Base-by-base conservation (phyloP, 192 early-diverging fungal species). In the Backusella tuberculispora region DNA sequence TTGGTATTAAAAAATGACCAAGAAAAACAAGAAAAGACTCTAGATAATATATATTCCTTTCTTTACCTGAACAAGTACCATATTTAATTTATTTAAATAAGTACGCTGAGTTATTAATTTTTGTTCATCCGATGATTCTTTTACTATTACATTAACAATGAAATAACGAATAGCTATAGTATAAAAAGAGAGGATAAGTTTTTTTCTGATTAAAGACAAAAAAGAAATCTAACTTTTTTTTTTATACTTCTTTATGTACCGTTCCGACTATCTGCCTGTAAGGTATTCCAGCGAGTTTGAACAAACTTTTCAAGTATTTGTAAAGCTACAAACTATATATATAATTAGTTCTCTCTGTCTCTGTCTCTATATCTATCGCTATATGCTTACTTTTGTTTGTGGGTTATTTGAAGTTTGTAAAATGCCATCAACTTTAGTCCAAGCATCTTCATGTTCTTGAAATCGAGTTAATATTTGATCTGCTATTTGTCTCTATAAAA, bases 251-350 rank as follows among this genome's bases (percentile, higher is more conserved):
- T 17, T 17, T 38, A 53, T 53, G 60, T 79, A 93, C 94, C 93
- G 48, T 90, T 87, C 76, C 95, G 89, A 76, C 96, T 91, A 45
- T 92, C 92, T 24, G 80, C 83, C 14, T 92, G 94, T 66, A 99
- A 86, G 24, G 95, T 93, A 84, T 99, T 99, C 98, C 98, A 99
- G 84, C 94, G 90, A 45, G 94, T 97, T 83, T 97, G 95, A 81
- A 99, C 95, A 42, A 98, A 89, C 79, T 92, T 94, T 80, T 98
- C 98, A 53, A 99, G 85, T 48, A 99, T 92, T 75, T 91, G 88
- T 66, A 99, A 88, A 66, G 96, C 97, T 81, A 99, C 47, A 53
- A 74, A 83, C 78, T 79, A 69, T 66, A 10, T 19, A 10, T 15
- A 50, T 0, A 17, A 50, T 40, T 29, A 60, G 64, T 40, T 40